phyloP scores from a whole-genome alignment of 1,139 yeast species.

The Zhuliangozyma parablackwelliae region DNA sequence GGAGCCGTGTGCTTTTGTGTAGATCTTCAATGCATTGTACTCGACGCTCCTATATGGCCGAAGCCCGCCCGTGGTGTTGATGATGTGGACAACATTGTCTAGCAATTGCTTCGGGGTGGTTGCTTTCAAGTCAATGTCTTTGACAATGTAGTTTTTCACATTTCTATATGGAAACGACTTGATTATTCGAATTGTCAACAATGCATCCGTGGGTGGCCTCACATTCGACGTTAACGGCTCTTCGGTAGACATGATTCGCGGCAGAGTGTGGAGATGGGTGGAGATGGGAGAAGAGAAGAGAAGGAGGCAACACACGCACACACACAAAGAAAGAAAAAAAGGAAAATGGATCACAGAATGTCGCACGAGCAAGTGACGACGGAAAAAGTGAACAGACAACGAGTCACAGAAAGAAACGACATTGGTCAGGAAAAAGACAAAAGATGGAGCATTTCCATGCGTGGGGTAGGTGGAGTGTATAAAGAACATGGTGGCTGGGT shows the following conservation, averaged over 20 bases:
- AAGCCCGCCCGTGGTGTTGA: constrained; percentile 62
- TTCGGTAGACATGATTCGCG: constrained; percentile 16
- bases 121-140: constrained; percentile 64
- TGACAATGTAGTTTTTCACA: constrained; percentile 74
- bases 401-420: too few species aligned
- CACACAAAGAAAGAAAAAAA: background rate
- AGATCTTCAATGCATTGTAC: constrained; percentile 75
- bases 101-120: constrained; percentile 66
- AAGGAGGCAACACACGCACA: background rate
- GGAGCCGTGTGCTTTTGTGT: constrained; percentile 92
- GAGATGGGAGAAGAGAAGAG: background rate
- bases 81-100: constrained; percentile 39
- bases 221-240: constrained; percentile 66
- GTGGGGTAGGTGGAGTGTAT: too few species aligned
- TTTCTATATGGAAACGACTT: constrained; percentile 92
- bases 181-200: constrained; percentile 78
- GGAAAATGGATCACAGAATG: too few species aligned
- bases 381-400: too few species aligned
- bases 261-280: too few species aligned
- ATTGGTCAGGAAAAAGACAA: too few species aligned
- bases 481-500: too few species aligned
- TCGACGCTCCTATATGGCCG: constrained; percentile 81
- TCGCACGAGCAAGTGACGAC: too few species aligned
- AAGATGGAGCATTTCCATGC: too few species aligned
- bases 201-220: constrained; percentile 66